phyloP scores from a whole-genome alignment of 2,329 filamentous ascomycete genomes.

The Penicillium polonicum region DNA sequence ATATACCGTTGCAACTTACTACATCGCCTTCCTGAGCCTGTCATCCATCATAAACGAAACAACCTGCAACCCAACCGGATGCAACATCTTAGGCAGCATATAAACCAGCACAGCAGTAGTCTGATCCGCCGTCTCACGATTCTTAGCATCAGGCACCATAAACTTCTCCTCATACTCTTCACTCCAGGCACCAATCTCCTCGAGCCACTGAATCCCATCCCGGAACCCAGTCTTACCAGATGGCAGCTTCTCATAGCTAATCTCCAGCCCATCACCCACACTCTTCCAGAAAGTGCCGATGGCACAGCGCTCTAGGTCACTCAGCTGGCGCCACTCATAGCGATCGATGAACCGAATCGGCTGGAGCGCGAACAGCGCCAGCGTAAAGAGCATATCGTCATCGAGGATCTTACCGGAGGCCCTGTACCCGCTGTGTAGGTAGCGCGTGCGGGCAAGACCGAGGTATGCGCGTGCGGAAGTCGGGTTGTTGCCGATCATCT shows the following conservation, averaged over 20 bases:
- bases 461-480: slow-evolving; percentile 46
- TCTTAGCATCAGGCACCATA: slow-evolving; percentile 57
- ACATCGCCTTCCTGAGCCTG: slow-evolving; percentile 63
- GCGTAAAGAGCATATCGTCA: slow-evolving; percentile 64
- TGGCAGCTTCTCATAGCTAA: slow-evolving; percentile 52
- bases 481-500: slow-evolving; percentile 48
- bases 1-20: slow-evolving; percentile 46
- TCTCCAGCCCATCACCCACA: slow-evolving; percentile 68
- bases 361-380: slow-evolving; percentile 64
- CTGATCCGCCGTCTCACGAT: slow-evolving; percentile 56
- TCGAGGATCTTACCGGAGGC: slow-evolving; percentile 60
- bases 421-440: slow-evolving; percentile 59
- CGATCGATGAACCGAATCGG: slow-evolving; percentile 61
- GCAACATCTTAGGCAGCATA: slow-evolving; percentile 49
- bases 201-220: slow-evolving; percentile 54
- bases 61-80: slow-evolving; percentile 51
- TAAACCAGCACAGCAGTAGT: slow-evolving; percentile 62
- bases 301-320: slow-evolving; percentile 66
- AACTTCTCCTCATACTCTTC: slow-evolving; percentile 57
- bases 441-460: slow-evolving; percentile 65
- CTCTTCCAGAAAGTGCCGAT: slow-evolving; percentile 69
- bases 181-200: slow-evolving; percentile 53
- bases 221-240: slow-evolving; percentile 43
- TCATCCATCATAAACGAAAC: slow-evolving; percentile 64
- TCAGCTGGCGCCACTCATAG: slow-evolving; percentile 70